Evolutionary conservation across 1,139 yeast species (phyloP), one percentile per base, ranked within the genome.

Genomic region (Pichia sp.): DNA sequence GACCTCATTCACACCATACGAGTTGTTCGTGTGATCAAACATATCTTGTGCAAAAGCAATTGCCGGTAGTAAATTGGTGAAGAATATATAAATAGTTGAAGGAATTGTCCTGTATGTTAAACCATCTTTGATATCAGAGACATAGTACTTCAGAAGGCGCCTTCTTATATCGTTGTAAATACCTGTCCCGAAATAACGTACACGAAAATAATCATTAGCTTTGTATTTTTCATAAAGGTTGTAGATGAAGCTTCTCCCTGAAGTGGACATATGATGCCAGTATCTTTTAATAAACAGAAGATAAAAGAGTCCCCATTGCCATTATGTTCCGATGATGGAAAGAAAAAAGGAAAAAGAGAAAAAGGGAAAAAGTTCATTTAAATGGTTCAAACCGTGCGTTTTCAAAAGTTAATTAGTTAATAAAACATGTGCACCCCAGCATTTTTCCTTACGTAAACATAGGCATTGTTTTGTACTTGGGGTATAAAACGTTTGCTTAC

Each of bases 31-130:
- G 58, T 89, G 83, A 71, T 92, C 91, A 68, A 90, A 91, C 97
- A 92, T 87, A 68, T 93, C 99, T 67, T 91, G 97, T 0, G 98
- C 96, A 76, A 93, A 93, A 0, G 98, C 97, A 48, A 93, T 79
- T 0, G 98, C 98, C 1, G 99, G 99, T 34, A 93, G 74, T 47
- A 93, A 69, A 67, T 93, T 93, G 51, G 96, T 90, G 75, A 93
- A 89, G 71, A 87, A 92, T 46, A 92, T 87, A 67, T 80, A 91
- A 2, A 87, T 72, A 0, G 91, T 85, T 0, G 96, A 77, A 0
- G 99, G 98, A 2, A 93, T 75, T n/a, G 91, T 95, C 63, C 98
- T 73, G 67, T 93, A 93, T 67, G 89, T 86, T 73, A 80, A 77
- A 0, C 93, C 92, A 71, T 93, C 99, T 20, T 66, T 77, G 81